Conservation (phyloP, 2,329 filamentous ascomycete genomes). For the Alternaria triticina region DNA sequence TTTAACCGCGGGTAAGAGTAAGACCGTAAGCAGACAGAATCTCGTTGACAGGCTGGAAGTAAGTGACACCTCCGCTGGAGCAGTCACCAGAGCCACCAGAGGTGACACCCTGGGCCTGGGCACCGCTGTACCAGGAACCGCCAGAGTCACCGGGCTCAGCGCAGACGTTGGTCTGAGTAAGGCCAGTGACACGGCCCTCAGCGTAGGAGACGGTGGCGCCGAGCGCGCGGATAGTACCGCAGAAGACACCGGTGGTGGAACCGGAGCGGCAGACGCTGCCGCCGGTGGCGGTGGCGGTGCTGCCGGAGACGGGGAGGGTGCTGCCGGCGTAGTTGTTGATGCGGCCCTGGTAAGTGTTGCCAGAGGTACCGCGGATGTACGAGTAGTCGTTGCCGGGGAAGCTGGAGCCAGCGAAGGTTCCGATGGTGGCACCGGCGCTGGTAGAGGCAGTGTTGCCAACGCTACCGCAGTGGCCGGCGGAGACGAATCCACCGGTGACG, state of each 20-base stretch:
- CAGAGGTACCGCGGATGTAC: conserved; percentile 47
- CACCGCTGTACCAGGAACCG: conserved; percentile 50
- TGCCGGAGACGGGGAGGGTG: conserved; percentile 47
- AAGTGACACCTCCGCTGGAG: conserved; percentile 46
- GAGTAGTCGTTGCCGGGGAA: conserved; percentile 51
- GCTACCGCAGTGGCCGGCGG: conserved; percentile 51
- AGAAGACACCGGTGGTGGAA: conserved; percentile 51
- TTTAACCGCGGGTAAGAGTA: conserved; percentile 28
- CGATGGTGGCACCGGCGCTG: conserved; percentile 39
- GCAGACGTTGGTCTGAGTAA: conserved; percentile 51
- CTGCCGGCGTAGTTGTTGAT: conserved; percentile 47
- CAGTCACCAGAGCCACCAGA: conserved; percentile 52
- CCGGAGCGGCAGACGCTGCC: conserved; percentile 52
- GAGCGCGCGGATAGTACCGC: conserved; percentile 46
- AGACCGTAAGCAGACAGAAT: conserved; percentile 50
- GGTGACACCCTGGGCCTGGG: conserved; percentile 53
- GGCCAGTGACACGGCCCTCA: conserved; percentile 50
- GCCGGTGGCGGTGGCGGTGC: conserved; percentile 47
- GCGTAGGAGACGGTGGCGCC: conserved; percentile 50
- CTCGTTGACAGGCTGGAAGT: conserved; percentile 53
- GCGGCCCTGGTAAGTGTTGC: conserved; percentile 36
- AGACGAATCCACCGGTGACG: conserved; percentile 51
- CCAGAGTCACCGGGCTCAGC: conserved; percentile 54
- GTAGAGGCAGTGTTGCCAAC: conserved; percentile 43
- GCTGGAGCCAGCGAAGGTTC: conserved; percentile 48